Base-by-base conservation (phyloP, 2,329 filamentous ascomycete genomes). In the Beauveria australis region DNA sequence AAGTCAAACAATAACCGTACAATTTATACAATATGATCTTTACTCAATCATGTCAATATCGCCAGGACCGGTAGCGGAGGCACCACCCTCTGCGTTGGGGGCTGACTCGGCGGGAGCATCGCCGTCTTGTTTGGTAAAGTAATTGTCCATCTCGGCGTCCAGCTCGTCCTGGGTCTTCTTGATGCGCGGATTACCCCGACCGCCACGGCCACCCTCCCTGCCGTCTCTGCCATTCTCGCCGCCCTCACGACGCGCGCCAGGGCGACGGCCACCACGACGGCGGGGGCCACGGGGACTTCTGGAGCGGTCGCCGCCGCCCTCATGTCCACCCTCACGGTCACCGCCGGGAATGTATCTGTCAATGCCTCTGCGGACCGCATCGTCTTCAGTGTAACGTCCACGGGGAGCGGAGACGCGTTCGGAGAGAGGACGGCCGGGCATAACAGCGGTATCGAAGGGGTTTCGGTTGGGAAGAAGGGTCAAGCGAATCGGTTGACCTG, bases 81-180 rank as follows among this genome's bases (percentile, higher is more conserved):
- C 61, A 2, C 60, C 61, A 63, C 66, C 66, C 24, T 67, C 63
- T 61, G 68, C 66, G 49, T 70, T 66, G 3, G 60, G 64, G 24
- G 71, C 67, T 7, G 69, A 64, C 28, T 70, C 75, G 43, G 73
- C 75, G n/a, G 69, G 73, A 56, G 75, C 70, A 52, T 67, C 67
- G 56, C 67, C 63, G 53, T 67, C 67, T 56, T 67, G 62, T 28
- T 76, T 77, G 33, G 82, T 86, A 79, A 91, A 97, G 74, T 97
- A 97, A 70, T 96, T 91, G 33, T 88, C 91, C 92, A 97, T 97
- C 75, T 97, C 92, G n/a, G 90, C 91, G 72, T 97, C 92, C 46
- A 97, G 79, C 72, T 97, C 91, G 68, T 96, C 90, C 66, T 92
- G 89, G 0, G 92, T 96, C 82, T 96, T 96, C 75, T 85, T 88